A percentile compares a stretch with the other conserved stretches of the same genome.
Conservation (phyloP, 495 filamentous ascomycete genomes). For the Neurospora pannonica region DNA sequence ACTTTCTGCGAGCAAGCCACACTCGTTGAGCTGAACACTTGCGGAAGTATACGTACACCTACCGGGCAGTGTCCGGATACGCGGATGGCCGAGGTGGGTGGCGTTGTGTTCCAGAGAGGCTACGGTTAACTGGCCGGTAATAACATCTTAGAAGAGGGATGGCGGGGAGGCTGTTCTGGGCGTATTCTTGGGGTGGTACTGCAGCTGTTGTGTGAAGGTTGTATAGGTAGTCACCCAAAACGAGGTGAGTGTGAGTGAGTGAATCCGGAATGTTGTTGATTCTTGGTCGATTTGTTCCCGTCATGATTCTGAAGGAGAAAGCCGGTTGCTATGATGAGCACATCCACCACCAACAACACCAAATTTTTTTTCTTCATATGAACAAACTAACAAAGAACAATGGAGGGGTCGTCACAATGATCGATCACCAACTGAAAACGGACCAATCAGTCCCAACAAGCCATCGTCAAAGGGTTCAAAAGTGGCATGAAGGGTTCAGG, state of each 20-base stretch:
- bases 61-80: not conserved
- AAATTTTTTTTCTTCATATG: not conserved
- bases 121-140: not conserved
- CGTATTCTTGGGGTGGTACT: not conserved
- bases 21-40: not conserved
- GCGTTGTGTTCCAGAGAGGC: too few relatives aligned
- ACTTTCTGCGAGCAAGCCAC: not conserved
- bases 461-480: not conserved
- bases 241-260: not conserved
- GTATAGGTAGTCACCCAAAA: too few relatives aligned
- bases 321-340: not conserved
- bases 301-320: not conserved
- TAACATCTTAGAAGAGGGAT: not conserved
- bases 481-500: not conserved
- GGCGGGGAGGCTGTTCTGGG: not conserved
- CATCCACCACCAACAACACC: not conserved
- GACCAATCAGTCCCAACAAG: not conserved
- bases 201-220: not conserved
- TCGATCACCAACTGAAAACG: not conserved
- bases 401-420: not conserved
- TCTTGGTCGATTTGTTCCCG: not conserved
- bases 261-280: not conserved
- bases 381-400: not conserved
- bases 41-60: not conserved
- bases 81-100: not conserved